Evolutionary conservation across 2,329 filamentous ascomycete genomes (phyloP).

Genomic region (Apiospora arundinis): DNA sequence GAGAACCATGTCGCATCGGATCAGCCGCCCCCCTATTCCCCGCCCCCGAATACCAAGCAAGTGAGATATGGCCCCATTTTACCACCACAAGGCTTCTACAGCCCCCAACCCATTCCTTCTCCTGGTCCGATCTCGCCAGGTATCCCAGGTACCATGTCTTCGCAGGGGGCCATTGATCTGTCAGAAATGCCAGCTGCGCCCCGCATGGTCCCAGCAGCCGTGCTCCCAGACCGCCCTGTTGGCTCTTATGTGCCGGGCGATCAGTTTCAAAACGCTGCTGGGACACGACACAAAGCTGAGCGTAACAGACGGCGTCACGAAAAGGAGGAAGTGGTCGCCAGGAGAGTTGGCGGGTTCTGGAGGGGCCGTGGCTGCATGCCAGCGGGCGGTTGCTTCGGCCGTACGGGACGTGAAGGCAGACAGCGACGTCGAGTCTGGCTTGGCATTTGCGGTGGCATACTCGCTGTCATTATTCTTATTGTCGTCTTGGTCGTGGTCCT

Average conservation of each 20-base stretch:
- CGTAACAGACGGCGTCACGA: slow-evolving; percentile 63
- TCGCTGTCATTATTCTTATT: slow-evolving; percentile 63
- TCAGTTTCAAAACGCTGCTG: slow-evolving; percentile 49
- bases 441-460: slow-evolving; percentile 54
- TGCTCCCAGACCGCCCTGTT: slow-evolving; percentile 50
- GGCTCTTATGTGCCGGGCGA: slow-evolving; percentile 55
- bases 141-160: slow-evolving; percentile 66
- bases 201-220: slow-evolving; percentile 32
- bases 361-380: slow-evolving; percentile 69
- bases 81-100: slow-evolving; percentile 58
- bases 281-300: slow-evolving; percentile 53
- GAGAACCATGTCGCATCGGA: slow-evolving; percentile 46
- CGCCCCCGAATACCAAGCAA: slow-evolving; percentile 47
- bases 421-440: slow-evolving; percentile 67
- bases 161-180: slow-evolving; percentile 66
- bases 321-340: slow-evolving; percentile 68
- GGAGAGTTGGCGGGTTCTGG: slow-evolving; percentile 66
- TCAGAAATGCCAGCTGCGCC: slow-evolving; percentile 61
- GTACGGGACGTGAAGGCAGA: slow-evolving; percentile 67
- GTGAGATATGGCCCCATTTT: slow-evolving; percentile 64
- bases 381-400: slow-evolving; percentile 68
- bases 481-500: slow-evolving; percentile 66
- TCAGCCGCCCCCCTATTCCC: slow-evolving; percentile 63
- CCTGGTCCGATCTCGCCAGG: slow-evolving; percentile 69
- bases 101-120: slow-evolving; percentile 58